These are phyloP conservation scores for Ammopiptanthus mongolicus DNA, from an alignment of 306 rosid species.

Conservation along the genomic window DNA sequence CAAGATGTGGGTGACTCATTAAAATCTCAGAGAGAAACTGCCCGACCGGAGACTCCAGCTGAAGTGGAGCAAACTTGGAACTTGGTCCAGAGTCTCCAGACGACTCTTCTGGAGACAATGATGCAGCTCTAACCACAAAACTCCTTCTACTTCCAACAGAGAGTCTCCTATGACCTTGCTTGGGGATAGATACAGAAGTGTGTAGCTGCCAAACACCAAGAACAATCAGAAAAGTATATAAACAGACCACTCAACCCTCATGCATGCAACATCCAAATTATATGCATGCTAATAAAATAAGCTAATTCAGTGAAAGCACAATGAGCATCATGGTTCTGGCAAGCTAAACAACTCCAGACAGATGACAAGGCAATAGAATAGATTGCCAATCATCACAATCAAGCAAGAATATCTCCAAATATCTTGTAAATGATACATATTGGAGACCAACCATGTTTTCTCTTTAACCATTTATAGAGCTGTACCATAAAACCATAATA, in stretches of 20 bases:
- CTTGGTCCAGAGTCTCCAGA: conserved; percentile 39
- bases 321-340: neutral
- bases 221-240: conserved; percentile 9
- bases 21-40: conserved; percentile 84
- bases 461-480: neutral
- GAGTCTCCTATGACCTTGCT: conserved; percentile 37
- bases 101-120: conserved; percentile 46
- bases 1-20: conserved; percentile 85
- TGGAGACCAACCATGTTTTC: neutral
- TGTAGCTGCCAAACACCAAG: conserved; percentile 33
- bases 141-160: conserved; percentile 41
- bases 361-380: neutral
- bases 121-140: conserved; percentile 43
- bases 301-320: neutral
- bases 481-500: neutral
- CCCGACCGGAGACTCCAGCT: conserved; percentile 91
- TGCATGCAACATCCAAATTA: neutral
- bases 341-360: neutral
- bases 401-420: neutral
- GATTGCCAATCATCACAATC: neutral
- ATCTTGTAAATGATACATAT: neutral
- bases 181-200: conserved; percentile 33
- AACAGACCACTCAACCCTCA: neutral
- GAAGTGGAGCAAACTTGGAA: conserved; percentile 73
- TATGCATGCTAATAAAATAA: neutral